Conservation (phyloP, 164 flowering plant species). For the Hamamelis virginiana region DNA sequence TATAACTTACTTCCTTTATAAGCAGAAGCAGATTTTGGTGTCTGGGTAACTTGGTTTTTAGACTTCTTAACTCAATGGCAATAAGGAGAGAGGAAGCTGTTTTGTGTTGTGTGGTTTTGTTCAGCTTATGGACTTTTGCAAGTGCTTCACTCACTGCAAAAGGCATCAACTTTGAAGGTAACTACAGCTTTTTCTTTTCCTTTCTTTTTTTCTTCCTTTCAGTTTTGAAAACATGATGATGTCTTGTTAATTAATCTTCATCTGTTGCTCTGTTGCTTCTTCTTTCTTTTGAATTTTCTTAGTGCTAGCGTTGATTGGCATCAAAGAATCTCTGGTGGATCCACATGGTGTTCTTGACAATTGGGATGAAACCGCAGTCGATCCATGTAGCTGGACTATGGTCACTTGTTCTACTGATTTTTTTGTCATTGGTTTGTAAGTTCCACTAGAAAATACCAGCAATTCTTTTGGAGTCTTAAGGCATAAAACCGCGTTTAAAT, state of each 20-base stretch:
- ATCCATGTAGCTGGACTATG: constrained; percentile 47
- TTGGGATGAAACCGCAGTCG: constrained; percentile 40
- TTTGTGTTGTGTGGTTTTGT: constrained; percentile 25
- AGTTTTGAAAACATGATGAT: not conserved
- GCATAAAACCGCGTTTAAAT: not conserved
- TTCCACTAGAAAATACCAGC: not conserved
- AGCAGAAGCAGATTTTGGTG: constrained; percentile 7
- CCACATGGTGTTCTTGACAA: constrained; percentile 30
- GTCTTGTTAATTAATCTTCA: too few species aligned
- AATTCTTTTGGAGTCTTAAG: not conserved
- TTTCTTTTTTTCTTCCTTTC: too few species aligned
- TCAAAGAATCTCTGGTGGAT: constrained; percentile 24
- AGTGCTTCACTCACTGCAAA: constrained; percentile 48
- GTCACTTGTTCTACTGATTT: constrained; percentile 36
- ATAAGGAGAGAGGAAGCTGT: constrained; percentile 5
- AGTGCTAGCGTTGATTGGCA: constrained; percentile 41
- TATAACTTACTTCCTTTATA: constrained; percentile 2
- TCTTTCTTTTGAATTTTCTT: constrained; percentile 6
- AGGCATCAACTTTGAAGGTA: constrained; percentile 69
- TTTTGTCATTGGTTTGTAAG: constrained; percentile 34
- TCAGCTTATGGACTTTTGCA: constrained; percentile 36
- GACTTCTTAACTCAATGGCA: constrained; percentile 15
- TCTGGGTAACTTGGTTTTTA: constrained; percentile 5
- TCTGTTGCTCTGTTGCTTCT: not conserved
- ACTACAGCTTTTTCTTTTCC: not conserved